phyloP scores from a whole-genome alignment of 441 rosid species.

The Flueggea neowawraea region DNA sequence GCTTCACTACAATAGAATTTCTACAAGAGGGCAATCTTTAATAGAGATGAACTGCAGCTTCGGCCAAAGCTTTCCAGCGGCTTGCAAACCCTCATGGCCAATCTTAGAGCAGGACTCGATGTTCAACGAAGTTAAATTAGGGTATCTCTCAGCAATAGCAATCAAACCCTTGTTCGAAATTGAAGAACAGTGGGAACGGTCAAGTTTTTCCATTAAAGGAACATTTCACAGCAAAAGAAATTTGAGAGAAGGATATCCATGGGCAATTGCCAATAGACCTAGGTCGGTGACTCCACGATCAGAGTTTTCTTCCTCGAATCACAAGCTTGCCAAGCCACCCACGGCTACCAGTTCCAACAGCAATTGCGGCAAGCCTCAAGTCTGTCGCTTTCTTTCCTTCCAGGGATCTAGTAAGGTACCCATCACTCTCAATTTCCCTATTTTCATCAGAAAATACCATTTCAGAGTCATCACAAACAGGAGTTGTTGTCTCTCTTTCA shows the following conservation, averaged over 20 bases:
- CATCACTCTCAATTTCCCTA: constrained; percentile 32
- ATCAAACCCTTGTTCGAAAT: constrained; percentile 67
- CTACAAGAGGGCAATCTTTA: constrained; percentile 83
- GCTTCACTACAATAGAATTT: too few species aligned
- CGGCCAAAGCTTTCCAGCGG: constrained; percentile 64
- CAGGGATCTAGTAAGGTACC: constrained; percentile 66
- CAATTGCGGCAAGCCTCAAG: constrained; percentile 78
- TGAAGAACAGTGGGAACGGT: constrained; percentile 72
- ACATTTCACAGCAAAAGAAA: constrained; percentile 79
- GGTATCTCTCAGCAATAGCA: constrained; percentile 66
- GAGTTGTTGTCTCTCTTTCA: constrained; percentile 8
- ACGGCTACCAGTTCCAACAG: constrained; percentile 67
- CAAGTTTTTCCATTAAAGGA: constrained; percentile 76
- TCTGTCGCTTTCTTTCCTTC: constrained; percentile 93
- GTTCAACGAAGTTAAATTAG: constrained; percentile 53
- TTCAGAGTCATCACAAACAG: constrained; percentile 29
- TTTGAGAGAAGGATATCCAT: constrained; percentile 80
- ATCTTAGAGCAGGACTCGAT: constrained; percentile 70
- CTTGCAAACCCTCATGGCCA: constrained; percentile 81
- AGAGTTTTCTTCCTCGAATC: constrained; percentile 64
- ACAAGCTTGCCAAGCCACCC: constrained; percentile 92
- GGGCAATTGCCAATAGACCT: constrained; percentile 70
- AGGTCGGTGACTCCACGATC: constrained; percentile 56
- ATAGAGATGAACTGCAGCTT: constrained; percentile 65
- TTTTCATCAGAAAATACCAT: constrained; percentile 38